Conservation (phyloP, 169 alveolate species). For the Eimeria tenella region DNA sequence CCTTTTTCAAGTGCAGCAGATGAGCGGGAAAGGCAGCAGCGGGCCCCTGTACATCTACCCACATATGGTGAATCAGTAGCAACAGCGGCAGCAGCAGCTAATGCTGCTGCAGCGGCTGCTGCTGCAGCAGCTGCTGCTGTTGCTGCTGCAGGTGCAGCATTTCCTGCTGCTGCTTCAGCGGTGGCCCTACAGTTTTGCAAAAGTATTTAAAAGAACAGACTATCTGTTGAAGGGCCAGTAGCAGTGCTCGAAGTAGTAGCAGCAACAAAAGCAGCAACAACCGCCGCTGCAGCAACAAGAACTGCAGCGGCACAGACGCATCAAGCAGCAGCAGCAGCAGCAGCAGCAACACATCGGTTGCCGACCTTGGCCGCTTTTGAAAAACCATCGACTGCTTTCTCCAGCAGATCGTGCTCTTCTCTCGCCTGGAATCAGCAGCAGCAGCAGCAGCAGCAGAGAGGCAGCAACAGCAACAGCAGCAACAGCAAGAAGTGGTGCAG, state of each 20-base stretch:
- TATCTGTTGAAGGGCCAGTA: background rate
- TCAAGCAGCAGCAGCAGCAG: background rate
- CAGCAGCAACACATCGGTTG: background rate
- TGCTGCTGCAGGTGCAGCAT: background rate
- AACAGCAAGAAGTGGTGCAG: background rate
- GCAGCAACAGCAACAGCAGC: slow-evolving; percentile 2
- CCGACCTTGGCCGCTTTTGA: background rate
- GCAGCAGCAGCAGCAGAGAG: background rate
- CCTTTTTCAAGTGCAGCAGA: background rate
- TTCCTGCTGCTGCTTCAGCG: background rate
- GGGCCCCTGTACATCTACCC: background rate
- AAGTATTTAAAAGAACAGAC: background rate
- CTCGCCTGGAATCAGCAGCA: background rate
- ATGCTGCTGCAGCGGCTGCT: background rate
- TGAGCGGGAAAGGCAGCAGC: background rate
- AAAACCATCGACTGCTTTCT: background rate
- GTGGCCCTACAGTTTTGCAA: background rate
- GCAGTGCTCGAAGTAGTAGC: background rate
- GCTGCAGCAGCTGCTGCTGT: background rate
- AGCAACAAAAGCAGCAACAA: background rate
- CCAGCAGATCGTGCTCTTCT: background rate
- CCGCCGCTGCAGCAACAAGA: too few species aligned
- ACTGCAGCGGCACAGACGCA: too few species aligned
- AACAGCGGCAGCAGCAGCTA: background rate
- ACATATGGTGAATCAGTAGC: background rate